Conservation (phyloP, 176 grass and related monocot genomes). For the Puccinellia tenuiflora region DNA sequence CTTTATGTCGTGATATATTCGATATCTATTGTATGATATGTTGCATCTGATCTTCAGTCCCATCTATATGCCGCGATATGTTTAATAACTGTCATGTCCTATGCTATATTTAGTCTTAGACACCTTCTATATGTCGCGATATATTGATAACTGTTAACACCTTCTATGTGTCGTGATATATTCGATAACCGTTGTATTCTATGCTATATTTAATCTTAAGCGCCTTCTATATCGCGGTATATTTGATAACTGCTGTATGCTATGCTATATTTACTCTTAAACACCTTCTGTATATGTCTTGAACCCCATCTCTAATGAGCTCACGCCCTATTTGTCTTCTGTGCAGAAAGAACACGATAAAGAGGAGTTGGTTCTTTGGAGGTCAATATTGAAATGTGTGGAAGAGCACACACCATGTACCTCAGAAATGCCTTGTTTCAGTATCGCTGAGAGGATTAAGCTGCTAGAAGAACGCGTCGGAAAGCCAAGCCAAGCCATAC, state of each 20-base stretch:
- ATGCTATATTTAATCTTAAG: not conserved
- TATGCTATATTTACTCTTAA: not conserved
- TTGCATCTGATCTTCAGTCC: not conserved
- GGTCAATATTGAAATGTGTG: conserved; percentile 37
- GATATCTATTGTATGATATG: not conserved
- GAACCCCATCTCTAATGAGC: not conserved
- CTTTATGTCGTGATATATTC: not conserved
- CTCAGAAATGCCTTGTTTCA: conserved; percentile 26
- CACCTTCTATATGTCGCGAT: not conserved
- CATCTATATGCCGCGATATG: not conserved
- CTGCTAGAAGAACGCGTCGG: conserved; percentile 26
- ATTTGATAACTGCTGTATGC: not conserved
- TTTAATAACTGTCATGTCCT: not conserved
- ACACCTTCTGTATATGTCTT: not conserved
- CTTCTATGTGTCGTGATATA: not conserved
- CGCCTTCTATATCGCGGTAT: not conserved
- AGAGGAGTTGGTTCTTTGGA: conserved; percentile 41
- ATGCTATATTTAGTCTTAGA: not conserved
- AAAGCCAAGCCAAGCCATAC: not conserved
- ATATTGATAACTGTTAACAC: not conserved
- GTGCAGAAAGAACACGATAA: conserved; percentile 35
- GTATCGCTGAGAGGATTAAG: conserved; percentile 27
- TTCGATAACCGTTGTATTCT: not conserved
- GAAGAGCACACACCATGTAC: conserved; percentile 29
- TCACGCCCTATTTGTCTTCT: not conserved